Conservation (phyloP, 2,329 filamentous ascomycete genomes). For the Neoscytalidium dimidiatum region DNA sequence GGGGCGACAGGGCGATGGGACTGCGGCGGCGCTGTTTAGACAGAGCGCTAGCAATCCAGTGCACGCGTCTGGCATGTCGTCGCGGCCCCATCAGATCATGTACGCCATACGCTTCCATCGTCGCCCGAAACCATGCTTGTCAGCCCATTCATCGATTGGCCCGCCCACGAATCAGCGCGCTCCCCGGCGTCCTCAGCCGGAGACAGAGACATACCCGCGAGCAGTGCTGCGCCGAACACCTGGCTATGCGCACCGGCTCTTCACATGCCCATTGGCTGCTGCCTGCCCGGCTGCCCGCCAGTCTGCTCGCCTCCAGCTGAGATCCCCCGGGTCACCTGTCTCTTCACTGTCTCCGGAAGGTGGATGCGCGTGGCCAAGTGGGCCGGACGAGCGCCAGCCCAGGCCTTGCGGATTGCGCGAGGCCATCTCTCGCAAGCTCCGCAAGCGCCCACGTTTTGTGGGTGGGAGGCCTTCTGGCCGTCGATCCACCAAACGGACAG, state of each 20-base stretch:
- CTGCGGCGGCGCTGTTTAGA: neutral
- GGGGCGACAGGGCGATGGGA: too few species aligned
- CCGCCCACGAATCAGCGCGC: neutral
- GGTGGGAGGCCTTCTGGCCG: neutral
- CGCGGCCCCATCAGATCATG: neutral
- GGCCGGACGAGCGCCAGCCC: neutral
- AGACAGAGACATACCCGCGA: neutral
- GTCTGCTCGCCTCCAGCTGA: neutral
- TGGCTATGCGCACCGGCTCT: neutral
- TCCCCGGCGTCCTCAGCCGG: neutral
- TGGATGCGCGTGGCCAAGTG: neutral
- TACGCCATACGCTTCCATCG: neutral
- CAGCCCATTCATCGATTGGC: too few species aligned
- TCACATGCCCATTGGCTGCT: neutral
- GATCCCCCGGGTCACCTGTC: too few species aligned
- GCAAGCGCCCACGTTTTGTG: neutral
- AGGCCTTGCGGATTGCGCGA: neutral
- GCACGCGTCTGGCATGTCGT: neutral
- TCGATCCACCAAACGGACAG: too few species aligned
- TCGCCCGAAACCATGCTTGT: too few species aligned
- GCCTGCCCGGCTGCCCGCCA: neutral
- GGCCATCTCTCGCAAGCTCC: too few species aligned
- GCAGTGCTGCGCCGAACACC: neutral
- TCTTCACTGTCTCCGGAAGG: neutral
- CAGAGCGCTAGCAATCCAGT: conserved; percentile 4